phyloP scores from a whole-genome alignment of 2,329 filamentous ascomycete genomes.

The Coniochaeta prunicola region DNA sequence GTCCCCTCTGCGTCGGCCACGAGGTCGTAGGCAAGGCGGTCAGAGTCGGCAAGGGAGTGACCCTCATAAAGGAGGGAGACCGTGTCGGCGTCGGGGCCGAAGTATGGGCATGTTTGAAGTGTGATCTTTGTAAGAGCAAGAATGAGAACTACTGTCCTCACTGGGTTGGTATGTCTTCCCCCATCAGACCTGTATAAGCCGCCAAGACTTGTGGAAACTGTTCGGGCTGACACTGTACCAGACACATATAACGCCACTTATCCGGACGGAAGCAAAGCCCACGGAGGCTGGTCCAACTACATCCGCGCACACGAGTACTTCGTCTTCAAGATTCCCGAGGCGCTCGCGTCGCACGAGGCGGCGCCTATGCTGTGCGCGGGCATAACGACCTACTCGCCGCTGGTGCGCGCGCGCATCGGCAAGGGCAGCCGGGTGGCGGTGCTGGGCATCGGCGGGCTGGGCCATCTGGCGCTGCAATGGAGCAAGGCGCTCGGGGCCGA shows the following conservation, averaged over 20 bases:
- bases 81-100: slow-evolving; percentile 59
- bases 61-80: slow-evolving; percentile 51
- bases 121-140: slow-evolving; percentile 34
- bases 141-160: slow-evolving; percentile 45
- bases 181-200: background rate
- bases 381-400: slow-evolving; percentile 64
- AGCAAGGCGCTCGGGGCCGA: slow-evolving; percentile 64
- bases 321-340: slow-evolving; percentile 50
- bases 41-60: slow-evolving; percentile 29
- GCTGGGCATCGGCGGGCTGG: slow-evolving; percentile 65
- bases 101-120: slow-evolving; percentile 47
- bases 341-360: slow-evolving; percentile 37
- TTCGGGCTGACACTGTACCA: background rate
- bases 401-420: slow-evolving; percentile 59
- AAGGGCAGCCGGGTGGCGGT: slow-evolving; percentile 66
- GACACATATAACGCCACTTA: slow-evolving; percentile 54
- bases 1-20: slow-evolving; percentile 48
- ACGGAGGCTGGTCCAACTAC: slow-evolving; percentile 54
- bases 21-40: slow-evolving; percentile 47
- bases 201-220: no score
- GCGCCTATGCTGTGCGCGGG: slow-evolving; percentile 74
- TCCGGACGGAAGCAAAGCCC: slow-evolving; percentile 48
- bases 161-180: slow-evolving; percentile 24
- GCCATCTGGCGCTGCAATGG: slow-evolving; percentile 66
- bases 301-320: slow-evolving; percentile 50